Evolutionary conservation across 2,329 filamentous ascomycete species (phyloP), one percentile per base, ranked within the genome.

Genomic region (Penicillium sp.): DNA sequence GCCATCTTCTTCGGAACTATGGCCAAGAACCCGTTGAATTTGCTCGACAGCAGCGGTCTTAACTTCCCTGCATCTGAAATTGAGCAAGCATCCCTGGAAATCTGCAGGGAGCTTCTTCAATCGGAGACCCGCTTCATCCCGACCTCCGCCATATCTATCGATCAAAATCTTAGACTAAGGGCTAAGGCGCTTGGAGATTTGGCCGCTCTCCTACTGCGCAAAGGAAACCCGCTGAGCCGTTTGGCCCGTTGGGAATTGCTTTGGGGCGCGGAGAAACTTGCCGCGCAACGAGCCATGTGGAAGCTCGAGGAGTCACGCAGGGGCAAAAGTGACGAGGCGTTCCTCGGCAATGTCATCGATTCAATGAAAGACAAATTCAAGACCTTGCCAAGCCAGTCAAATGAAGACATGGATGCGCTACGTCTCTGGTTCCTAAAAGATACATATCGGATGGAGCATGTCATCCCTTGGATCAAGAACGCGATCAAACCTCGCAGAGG

Each of bases 181-280:
- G 81, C 84, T 12, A 79, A 80, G 46, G 89, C 89, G 26, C 72
- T 97, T 38, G 80, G 84, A 53, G 84, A 86, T 47, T 77, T 98
- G 45, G 87, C 88, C 46, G 72, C 76, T 2, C 83, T 93, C 56
- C 71, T 97, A 9, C 78, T 79, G 53, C 77, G 78, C 5, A 82
- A 84, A 29, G 72, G 73, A 29, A 76, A 82, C 26, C 73, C 81
- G 3, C 67, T 97, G 5, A 81, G 86, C 54, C 80, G 82, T 36
- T 73, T 72, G 25, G 84, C 84, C 1, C 83, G 83, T 57, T 97
- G 90, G 90, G 77, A 79, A 53, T 71, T 98, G 29, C 73, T 98
- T n/a, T 87, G 84, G 76, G 84, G 91, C 61, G 91, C 91, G 0
- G 93, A 98, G 67, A 95, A 90, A 68, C 79, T 97, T 71, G 82